Conservation (phyloP, 495 filamentous ascomycete species). For the Cercophora scortea region DNA sequence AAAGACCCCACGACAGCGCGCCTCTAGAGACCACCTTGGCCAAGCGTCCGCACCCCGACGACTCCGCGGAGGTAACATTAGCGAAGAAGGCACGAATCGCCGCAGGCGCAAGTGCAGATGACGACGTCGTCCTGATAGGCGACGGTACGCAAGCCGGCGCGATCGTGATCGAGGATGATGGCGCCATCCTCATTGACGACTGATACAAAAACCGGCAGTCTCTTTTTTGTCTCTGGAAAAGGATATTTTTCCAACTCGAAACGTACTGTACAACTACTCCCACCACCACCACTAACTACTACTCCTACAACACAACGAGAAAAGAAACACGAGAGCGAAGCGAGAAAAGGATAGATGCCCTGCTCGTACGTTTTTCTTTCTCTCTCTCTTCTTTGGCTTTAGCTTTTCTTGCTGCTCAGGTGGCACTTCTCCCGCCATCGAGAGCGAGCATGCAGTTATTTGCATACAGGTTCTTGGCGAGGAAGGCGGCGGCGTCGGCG, state of each 20-base stretch:
- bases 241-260: background rate
- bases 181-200: slow-evolving; percentile 68
- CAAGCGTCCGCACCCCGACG: slow-evolving; percentile 31
- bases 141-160: slow-evolving; percentile 51
- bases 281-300: background rate
- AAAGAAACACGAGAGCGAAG: background rate
- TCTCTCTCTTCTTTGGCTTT: background rate
- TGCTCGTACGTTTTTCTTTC: no score
- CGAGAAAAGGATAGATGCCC: background rate
- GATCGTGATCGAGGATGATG: slow-evolving; percentile 72
- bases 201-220: background rate
- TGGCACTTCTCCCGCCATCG: slow-evolving; percentile 74
- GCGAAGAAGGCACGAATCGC: slow-evolving; percentile 39
- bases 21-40: slow-evolving; percentile 18
- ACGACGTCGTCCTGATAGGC: slow-evolving; percentile 40
- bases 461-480: slow-evolving; percentile 69
- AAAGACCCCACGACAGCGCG: slow-evolving; percentile 9
- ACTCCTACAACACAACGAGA: no score
- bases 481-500: slow-evolving; percentile 73
- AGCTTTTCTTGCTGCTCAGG: slow-evolving; percentile 32
- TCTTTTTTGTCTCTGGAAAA: background rate
- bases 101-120: slow-evolving; percentile 13
- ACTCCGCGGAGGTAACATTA: slow-evolving; percentile 8
- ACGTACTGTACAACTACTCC: background rate
- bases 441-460: slow-evolving; percentile 81